Base-by-base conservation (phyloP, 768 basidiomycete species). In the Udeniomyces megalosporus region DNA sequence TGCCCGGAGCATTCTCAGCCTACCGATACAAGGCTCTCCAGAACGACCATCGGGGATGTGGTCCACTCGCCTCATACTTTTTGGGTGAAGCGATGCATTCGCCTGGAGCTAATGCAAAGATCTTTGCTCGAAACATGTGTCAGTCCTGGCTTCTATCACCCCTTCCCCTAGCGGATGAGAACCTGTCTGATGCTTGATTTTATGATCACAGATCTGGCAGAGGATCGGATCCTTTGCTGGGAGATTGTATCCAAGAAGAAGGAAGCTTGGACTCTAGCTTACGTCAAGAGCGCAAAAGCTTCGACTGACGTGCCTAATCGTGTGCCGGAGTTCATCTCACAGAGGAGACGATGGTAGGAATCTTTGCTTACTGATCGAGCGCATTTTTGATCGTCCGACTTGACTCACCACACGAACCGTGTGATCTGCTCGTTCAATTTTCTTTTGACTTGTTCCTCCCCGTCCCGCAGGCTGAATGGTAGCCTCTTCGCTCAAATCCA, bases 41-140 rank as follows among this genome's bases (percentile, higher is more conserved):
- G 66, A 77, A 57, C 28, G 59, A 42, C n/a, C 32, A 32, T 22
- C 20, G n/a, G 1, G 56, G 56, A 11, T 14, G 26, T 14, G 56
- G 56, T 31, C 56, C 56, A 4, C 44, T 57, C 14, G 45, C 42
- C 6, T 28, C 93, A 73, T 97, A 99, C 76, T 99, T 99, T 78
- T 75, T 95, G 29, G 93, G 95, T 7, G 95, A 99, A 78, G 89
- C 84, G 70, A 85, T 95, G 84, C 75, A 77, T 61, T 73, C 71
- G 12, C 32, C 58, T 22, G 48, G 54, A 32, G 83, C 86, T 2
- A 85, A 81, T 15, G 85, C 86, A 0, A 88, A 89, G 70, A 90
- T 92, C 64, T 91, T 91, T 74, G 90, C 88, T 2, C 86, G 89
- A 26, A 93, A 93, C 70, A 93, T 92, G 89, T 95, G 91, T 70